Evolutionary conservation across 2,329 filamentous ascomycete species (phyloP).

Genomic region (Ambrosiella cleistominuta): DNA sequence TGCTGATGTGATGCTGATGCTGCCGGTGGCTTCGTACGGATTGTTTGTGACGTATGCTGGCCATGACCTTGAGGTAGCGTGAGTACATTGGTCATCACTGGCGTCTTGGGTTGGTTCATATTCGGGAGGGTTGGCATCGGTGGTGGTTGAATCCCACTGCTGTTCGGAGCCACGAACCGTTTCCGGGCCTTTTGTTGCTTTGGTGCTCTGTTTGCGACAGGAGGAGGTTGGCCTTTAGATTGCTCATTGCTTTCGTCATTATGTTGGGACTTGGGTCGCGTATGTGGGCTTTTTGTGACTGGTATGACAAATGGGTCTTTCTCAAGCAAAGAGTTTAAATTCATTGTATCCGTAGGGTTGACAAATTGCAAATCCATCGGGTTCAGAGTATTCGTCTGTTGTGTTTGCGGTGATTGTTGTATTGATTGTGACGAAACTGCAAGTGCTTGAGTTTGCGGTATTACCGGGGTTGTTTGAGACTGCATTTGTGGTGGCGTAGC

Average conservation of each 20-base stretch:
- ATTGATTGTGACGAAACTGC: not conserved
- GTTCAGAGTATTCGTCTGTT: conserved; percentile 13
- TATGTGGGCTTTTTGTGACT: not conserved
- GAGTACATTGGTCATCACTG: conserved; percentile 7
- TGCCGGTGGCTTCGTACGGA: conserved; percentile 21
- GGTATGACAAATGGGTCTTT: conserved; percentile 10
- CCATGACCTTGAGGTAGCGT: conserved; percentile 15
- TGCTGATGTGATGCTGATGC: not conserved
- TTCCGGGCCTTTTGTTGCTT: conserved; percentile 1
- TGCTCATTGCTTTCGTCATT: not conserved
- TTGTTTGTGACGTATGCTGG: conserved; percentile 16
- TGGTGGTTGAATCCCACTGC: conserved; percentile 14
- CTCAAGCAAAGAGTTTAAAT: conserved; percentile 5
- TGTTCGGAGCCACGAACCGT: not conserved
- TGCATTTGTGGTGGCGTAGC: conserved; percentile 15
- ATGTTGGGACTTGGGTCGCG: not conserved
- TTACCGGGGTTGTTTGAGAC: conserved; percentile 9
- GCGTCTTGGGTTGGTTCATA: conserved; percentile 11
- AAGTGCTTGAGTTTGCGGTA: not conserved
- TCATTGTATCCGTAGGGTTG: conserved; percentile 9
- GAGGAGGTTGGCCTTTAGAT: not conserved
- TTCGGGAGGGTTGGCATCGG: conserved; percentile 15
- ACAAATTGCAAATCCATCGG: conserved; percentile 13
- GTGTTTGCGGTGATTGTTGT: conserved; percentile 4
- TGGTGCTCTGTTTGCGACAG: not conserved